Percentiles rank a stretch among this genome's conserved stretches.
phyloP scores from a whole-genome alignment of 2,329 filamentous ascomycete species.

The Incumbomyces lentus region DNA sequence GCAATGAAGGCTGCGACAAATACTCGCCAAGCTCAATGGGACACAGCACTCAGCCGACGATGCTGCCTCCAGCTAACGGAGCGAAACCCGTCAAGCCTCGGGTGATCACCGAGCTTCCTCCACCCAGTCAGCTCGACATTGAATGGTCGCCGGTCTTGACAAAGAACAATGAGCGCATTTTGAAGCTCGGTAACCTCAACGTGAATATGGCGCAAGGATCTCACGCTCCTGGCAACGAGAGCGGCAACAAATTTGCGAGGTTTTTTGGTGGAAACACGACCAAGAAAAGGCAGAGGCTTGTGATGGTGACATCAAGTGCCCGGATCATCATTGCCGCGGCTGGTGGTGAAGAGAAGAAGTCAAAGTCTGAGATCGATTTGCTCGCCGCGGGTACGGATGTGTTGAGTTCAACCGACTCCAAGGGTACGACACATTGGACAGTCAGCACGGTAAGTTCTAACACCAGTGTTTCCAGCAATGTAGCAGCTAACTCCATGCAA shows the following conservation, averaged over 20 bases:
- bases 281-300: constrained; percentile 85
- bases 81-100: constrained; percentile 53
- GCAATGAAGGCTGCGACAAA: constrained; percentile 28
- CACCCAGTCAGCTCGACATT: constrained; percentile 93
- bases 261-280: constrained; percentile 82
- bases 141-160: constrained; percentile 97
- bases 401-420: constrained; percentile 72
- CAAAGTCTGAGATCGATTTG: constrained; percentile 85
- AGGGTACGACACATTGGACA: constrained; percentile 78
- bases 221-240: constrained; percentile 61
- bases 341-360: constrained; percentile 89
- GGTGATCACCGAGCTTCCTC: constrained; percentile 88
- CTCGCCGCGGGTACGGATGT: constrained; percentile 65
- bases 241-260: constrained; percentile 64
- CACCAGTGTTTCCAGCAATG: too few species aligned
- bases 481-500: constrained; percentile 32
- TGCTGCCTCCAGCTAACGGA: constrained; percentile 29
- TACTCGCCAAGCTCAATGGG: constrained; percentile 34
- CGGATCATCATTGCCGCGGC: constrained; percentile 82
- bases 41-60: constrained; percentile 26
- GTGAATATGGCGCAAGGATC: constrained; percentile 70
- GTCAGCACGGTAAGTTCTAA: constrained; percentile 73
- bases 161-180: constrained; percentile 79
- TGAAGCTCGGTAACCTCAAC: constrained; percentile 85
- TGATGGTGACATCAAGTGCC: constrained; percentile 88